These are phyloP conservation scores for Marchantia polymorpha DNA, from an alignment of 225 moss, liverwort and hornwort genomes.

Conservation along the genomic window DNA sequence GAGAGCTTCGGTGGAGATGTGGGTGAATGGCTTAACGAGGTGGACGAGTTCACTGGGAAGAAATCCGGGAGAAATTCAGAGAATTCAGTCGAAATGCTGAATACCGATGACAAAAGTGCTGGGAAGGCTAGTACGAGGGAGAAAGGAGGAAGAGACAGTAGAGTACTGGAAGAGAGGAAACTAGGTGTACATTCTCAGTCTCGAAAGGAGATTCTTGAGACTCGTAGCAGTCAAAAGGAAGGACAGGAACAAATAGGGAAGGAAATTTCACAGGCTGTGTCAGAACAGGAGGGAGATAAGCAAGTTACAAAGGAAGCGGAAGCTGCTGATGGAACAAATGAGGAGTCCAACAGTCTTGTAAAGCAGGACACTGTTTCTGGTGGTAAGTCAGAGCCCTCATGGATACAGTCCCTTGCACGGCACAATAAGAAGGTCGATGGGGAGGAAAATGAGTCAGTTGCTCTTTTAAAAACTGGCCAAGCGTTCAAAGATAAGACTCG, in stretches of 20 bases:
- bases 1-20: conserved; percentile 48
- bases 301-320: conserved; percentile 12
- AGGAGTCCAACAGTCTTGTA: background rate
- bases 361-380: background rate
- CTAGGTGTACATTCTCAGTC: background rate
- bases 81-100: background rate
- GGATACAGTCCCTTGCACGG: background rate
- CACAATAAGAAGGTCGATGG: background rate
- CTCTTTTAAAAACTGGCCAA: no score
- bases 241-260: background rate
- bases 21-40: conserved; percentile 53
- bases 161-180: background rate
- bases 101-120: background rate
- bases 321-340: background rate
- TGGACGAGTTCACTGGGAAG: conserved; percentile 37
- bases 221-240: background rate
- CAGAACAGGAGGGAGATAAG: conserved; percentile 30
- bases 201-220: background rate
- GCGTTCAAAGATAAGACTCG: background rate
- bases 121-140: background rate
- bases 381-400: background rate
- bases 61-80: conserved; percentile 4
- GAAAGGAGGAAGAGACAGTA: background rate
- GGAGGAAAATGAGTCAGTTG: background rate
- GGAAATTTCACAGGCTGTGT: background rate